These are phyloP conservation scores for Hyaloscypha variabilis DNA, from an alignment of 495 filamentous ascomycete genomes.

Conservation along the genomic window DNA sequence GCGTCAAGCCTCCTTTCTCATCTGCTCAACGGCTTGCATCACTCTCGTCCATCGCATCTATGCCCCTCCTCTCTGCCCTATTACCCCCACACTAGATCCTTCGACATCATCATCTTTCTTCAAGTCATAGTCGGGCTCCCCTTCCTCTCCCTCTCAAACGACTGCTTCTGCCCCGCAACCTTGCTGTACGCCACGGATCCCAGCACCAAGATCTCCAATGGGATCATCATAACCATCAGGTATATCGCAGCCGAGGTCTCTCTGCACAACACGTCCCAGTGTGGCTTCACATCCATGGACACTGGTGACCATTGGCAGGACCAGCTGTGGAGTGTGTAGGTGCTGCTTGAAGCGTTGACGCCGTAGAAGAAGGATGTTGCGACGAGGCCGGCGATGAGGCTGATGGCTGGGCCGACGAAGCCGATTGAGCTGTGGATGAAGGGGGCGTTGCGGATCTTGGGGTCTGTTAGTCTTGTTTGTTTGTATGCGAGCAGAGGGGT, in stretches of 20 bases:
- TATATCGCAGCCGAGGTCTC: conserved; percentile 53
- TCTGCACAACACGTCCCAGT: conserved; percentile 51
- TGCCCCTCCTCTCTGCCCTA: neutral
- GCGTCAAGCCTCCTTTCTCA: neutral
- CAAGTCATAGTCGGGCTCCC: conserved; percentile 34
- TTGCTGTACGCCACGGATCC: conserved; percentile 42
- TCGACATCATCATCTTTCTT: neutral
- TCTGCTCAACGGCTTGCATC: neutral
- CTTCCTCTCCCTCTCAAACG: conserved; percentile 27
- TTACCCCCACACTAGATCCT: too few relatives aligned
- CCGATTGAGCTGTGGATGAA: conserved; percentile 6
- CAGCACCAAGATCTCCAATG: conserved; percentile 47
- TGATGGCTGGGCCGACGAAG: conserved; percentile 39
- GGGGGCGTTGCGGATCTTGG: conserved; percentile 32
- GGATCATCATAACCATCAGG: conserved; percentile 53
- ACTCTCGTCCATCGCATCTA: neutral
- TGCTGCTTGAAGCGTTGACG: conserved; percentile 48
- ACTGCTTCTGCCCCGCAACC: conserved; percentile 35
- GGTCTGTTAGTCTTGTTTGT: conserved; percentile 37
- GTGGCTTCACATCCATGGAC: conserved; percentile 46
- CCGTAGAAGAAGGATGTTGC: conserved; percentile 55
- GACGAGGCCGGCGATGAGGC: conserved; percentile 48
- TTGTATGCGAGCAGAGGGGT: neutral
- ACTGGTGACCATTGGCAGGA: conserved; percentile 53
- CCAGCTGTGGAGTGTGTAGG: conserved; percentile 55